Evolutionary conservation across 352 stramenopile species (phyloP).

Genomic region (Phytophthora colocasiae): DNA sequence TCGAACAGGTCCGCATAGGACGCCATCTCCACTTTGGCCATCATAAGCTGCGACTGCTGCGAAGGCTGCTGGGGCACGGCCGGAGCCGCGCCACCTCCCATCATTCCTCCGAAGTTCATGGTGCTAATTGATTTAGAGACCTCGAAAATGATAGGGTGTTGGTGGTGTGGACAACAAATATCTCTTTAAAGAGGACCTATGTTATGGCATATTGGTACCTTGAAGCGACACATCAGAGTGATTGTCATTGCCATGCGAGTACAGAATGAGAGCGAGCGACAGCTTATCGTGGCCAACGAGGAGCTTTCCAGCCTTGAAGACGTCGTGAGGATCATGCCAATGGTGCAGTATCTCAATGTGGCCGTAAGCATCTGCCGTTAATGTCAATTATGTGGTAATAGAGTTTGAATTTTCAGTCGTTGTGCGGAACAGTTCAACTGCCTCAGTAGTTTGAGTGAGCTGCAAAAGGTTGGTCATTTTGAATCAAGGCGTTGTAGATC

Average conservation of each 20-base stretch:
- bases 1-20: conserved; percentile 93
- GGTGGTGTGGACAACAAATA: conserved; percentile 3
- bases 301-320: conserved; percentile 41
- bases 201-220: not conserved
- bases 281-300: conserved; percentile 69
- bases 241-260: conserved; percentile 44
- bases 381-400: not conserved
- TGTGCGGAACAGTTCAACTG: conserved; percentile 63
- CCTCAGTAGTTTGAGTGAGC: conserved; percentile 42
- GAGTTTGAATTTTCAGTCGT: not conserved
- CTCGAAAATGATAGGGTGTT: conserved; percentile 16
- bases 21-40: conserved; percentile 93
- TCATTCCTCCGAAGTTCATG: conserved; percentile 86
- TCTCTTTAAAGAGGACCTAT: conserved; percentile 1
- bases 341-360: conserved; percentile 66
- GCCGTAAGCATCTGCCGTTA: conserved; percentile 39
- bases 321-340: conserved; percentile 23
- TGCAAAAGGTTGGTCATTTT: conserved; percentile 51
- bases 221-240: conserved; percentile 17
- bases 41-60: conserved; percentile 86
- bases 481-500: not conserved
- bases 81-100: conserved; percentile 60
- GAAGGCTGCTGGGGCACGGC: conserved; percentile 52
- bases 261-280: conserved; percentile 40
- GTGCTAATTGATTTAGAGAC: conserved; percentile 14